Evolutionary conservation across 1,139 yeast genomes (phyloP), one percentile per base, ranked within the genome.

Genomic region (Hansenula lynferdii): DNA sequence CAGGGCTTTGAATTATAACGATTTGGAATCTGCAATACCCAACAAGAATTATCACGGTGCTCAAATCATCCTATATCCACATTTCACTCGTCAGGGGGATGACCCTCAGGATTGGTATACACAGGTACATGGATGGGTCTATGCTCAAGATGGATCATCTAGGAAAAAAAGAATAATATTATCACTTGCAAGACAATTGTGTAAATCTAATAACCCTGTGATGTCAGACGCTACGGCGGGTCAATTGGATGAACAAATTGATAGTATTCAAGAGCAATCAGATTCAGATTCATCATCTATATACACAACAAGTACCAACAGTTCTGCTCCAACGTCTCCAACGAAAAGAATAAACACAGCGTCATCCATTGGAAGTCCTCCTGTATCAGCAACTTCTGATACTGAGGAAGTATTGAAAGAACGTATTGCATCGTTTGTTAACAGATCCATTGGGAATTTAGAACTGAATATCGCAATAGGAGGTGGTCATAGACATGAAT

Each of bases 81-180:
- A 86, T 6, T 85, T 82, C 56, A 72, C 87, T 0, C 62, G 82
- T 17, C 50, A 47, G 6, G 43, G 57, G 16, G 49, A 50, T 0
- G 55, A 49, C 15, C 61, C 60, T 9, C 58, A 56, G 7, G 53
- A 51, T 18, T 79, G 64, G 54, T 68, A 71, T 36, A 80, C 89
- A 2, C 78, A 80, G 37, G 76, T 87, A 3, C 72, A 85, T 35
- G 96, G 96, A 4, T 76, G 84, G 74, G 69, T 86, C 9, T 77
- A 71, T 42, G 69, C 85, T 32, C 89, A 89, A 1, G 94, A 92
- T 1, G 67, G 71, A 9, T 72, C 80, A 69, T 74, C 77, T 23
- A 66, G 95, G 36, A 85, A 84, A 53, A 85, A 87, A 56, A 65
- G 81, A 46, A 60, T 89, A 38, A 67, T 87, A 25, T 56, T 84